Base-by-base conservation (phyloP, 2,329 filamentous ascomycete genomes). In the Alternaria alternata region DNA sequence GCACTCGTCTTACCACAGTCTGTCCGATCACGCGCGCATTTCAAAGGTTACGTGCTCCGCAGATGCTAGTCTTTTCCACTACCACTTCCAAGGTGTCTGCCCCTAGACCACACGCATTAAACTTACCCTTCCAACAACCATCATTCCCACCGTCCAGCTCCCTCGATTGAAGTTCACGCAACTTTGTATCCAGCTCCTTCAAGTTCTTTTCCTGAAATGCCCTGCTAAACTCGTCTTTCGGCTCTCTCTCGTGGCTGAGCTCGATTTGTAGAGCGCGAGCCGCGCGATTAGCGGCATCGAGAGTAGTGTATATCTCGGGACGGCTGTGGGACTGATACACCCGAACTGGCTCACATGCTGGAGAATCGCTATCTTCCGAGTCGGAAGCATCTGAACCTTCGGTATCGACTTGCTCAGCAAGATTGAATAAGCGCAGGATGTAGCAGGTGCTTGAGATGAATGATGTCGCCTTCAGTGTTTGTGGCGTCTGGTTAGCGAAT, bases 1-100 rank as follows among this genome's bases (percentile, higher is more conserved):
- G 5, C 39, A 24, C 5, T 3, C 11, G 3, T 8, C 5, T 11
- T 24, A 7, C 11, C 20, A 42, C 22, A 42, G 3, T 6, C 20
- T 14, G 20, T 14, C 20, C 11, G 12, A 12, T 24, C 14, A 20
- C 22, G n/a, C 30, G 14, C 32, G 20, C 32, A 49, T 18, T 24
- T 67, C 57, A 75, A 16, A 74, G 12, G 46, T 76, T 75, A 57
- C 72, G 65, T 18, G 72, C 71, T n/a, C 74, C 74, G 43, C 62
- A 68, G 14, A 76, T 36, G 1, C 59, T 42, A 7, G 65, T 63
- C 47, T 43, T 61, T 46, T 68, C 64, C 16, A 74, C 70, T 22
- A 66, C 36, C 54, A 76, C 9, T 65, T 74, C 68, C 43, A 69
- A 73, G 12, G 43, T 65, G 12, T 64, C 62, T 1, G 63, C 66